phyloP scores from a whole-genome alignment of 177 flowering plant genomes.

The Tripterygium wilfordii region DNA sequence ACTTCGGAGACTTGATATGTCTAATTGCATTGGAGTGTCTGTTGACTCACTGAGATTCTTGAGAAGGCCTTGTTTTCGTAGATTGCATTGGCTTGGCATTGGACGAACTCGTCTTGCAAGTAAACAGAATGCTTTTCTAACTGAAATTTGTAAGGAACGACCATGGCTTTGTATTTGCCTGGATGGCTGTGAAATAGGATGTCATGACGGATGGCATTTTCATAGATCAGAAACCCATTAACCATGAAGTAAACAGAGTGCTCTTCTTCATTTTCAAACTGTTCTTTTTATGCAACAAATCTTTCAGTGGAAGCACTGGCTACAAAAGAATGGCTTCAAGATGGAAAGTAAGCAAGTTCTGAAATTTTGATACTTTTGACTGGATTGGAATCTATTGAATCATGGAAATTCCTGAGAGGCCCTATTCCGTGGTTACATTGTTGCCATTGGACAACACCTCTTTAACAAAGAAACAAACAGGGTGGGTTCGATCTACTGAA shows the following conservation, averaged over 20 bases:
- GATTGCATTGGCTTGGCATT: slow-evolving; percentile 43
- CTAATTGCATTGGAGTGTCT: slow-evolving; percentile 26
- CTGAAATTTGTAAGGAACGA: slow-evolving; percentile 12
- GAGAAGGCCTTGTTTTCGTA: slow-evolving; percentile 22
- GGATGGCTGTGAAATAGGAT: slow-evolving; percentile 49
- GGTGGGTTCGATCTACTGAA: too few species aligned
- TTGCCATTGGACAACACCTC: too few species aligned
- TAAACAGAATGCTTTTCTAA: slow-evolving; percentile 7
- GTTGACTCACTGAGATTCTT: slow-evolving; percentile 9
- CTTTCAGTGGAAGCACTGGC: too few species aligned
- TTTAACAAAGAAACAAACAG: too few species aligned
- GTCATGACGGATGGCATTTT: slow-evolving; percentile 39
- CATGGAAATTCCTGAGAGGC: too few species aligned
- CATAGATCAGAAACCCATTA: slow-evolving; percentile 8
- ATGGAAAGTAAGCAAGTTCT: too few species aligned
- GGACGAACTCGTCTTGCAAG: slow-evolving; percentile 22
- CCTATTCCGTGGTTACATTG: too few species aligned
- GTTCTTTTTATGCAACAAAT: too few species aligned
- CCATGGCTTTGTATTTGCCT: slow-evolving; percentile 38
- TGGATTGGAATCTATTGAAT: too few species aligned
- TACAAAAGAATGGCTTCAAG: too few species aligned
- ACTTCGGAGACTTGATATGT: slow-evolving; percentile 39
- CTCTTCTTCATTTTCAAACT: too few species aligned
- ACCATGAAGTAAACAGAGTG: not conserved
- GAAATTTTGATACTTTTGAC: too few species aligned